phyloP scores from a whole-genome alignment of 1,284 basidiomycete species.

The Trichosporon sp. region DNA sequence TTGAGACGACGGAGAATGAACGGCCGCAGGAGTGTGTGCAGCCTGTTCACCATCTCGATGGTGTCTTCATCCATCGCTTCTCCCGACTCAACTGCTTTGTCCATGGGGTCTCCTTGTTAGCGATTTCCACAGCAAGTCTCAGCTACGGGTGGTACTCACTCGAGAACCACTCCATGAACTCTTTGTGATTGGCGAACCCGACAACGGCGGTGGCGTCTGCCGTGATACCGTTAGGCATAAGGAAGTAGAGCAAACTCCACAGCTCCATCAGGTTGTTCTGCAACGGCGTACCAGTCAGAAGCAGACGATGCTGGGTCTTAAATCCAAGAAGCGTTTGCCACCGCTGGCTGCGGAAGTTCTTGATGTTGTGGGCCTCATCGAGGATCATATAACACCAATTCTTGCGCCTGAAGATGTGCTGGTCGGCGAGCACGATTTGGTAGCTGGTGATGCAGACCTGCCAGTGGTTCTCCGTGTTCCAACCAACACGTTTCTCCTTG shows the following conservation, averaged over 20 bases:
- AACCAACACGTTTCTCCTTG: constrained; percentile 87
- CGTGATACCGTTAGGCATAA: constrained; percentile 72
- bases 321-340: constrained; percentile 96
- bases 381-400: constrained; percentile 95
- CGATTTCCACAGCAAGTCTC: too few species aligned
- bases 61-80: constrained; percentile 76
- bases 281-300: constrained; percentile 88
- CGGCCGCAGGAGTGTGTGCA: constrained; percentile 88
- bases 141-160: constrained; percentile 57
- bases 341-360: constrained; percentile 92
- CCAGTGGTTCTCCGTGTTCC: constrained; percentile 88
- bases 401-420: constrained; percentile 91
- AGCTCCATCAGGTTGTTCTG: constrained; percentile 95
- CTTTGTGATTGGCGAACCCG: constrained; percentile 86
- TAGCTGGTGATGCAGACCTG: constrained; percentile 97
- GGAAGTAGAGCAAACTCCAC: constrained; percentile 90
- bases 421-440: constrained; percentile 85
- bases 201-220: constrained; percentile 56
- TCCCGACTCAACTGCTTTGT: constrained; percentile 88
- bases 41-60: constrained; percentile 76
- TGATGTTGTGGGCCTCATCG: constrained; percentile 98
- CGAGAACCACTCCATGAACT: constrained; percentile 96
- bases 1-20: constrained; percentile 93
- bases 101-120: constrained; percentile 67
- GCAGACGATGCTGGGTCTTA: constrained; percentile 77